phyloP scores from a whole-genome alignment of 352 stramenopile genomes.

The Pythium sukuiense region DNA sequence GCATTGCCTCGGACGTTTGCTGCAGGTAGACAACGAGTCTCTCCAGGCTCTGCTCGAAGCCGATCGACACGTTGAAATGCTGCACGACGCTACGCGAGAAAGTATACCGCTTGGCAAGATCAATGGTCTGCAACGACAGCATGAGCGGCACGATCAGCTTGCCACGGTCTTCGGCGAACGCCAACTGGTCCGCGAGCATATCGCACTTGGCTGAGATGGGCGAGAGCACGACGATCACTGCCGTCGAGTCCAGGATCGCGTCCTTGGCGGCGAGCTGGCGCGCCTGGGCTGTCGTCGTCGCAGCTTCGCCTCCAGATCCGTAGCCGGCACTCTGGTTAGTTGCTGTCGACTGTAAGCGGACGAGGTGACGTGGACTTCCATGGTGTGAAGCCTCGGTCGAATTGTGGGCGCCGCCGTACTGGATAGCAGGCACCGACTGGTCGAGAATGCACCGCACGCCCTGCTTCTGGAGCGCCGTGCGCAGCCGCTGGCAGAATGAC shows the following conservation, averaged over 20 bases:
- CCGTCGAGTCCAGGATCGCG: slow-evolving; percentile 62
- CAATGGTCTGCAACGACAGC: slow-evolving; percentile 70
- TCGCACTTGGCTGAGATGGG: slow-evolving; percentile 67
- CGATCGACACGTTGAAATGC: slow-evolving; percentile 79
- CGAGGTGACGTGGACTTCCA: slow-evolving; percentile 11
- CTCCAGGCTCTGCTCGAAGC: slow-evolving; percentile 73
- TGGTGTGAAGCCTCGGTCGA: slow-evolving; percentile 2
- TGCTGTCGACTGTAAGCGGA: slow-evolving; percentile 16
- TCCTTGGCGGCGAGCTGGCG: slow-evolving; percentile 77
- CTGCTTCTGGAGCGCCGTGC: slow-evolving; percentile 57
- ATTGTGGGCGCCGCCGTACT: slow-evolving; percentile 34
- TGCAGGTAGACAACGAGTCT: slow-evolving; percentile 41
- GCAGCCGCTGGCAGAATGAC: slow-evolving; percentile 58
- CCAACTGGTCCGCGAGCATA: slow-evolving; percentile 69
- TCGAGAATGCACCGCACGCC: slow-evolving; percentile 63
- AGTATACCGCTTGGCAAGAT: slow-evolving; percentile 78
- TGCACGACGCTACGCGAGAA: slow-evolving; percentile 75
- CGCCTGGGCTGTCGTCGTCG: slow-evolving; percentile 43
- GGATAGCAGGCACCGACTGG: slow-evolving; percentile 46
- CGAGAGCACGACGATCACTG: slow-evolving; percentile 71
- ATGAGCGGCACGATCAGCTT: slow-evolving; percentile 75
- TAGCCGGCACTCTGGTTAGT: slow-evolving; percentile 25
- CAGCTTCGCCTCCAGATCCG: slow-evolving; percentile 22
- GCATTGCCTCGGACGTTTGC: slow-evolving; percentile 25
- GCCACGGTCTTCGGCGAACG: slow-evolving; percentile 77